Evolutionary conservation across 2,329 filamentous ascomycete genomes (phyloP), one percentile per base, ranked within the genome.

Genomic region (Alternaria panax): DNA sequence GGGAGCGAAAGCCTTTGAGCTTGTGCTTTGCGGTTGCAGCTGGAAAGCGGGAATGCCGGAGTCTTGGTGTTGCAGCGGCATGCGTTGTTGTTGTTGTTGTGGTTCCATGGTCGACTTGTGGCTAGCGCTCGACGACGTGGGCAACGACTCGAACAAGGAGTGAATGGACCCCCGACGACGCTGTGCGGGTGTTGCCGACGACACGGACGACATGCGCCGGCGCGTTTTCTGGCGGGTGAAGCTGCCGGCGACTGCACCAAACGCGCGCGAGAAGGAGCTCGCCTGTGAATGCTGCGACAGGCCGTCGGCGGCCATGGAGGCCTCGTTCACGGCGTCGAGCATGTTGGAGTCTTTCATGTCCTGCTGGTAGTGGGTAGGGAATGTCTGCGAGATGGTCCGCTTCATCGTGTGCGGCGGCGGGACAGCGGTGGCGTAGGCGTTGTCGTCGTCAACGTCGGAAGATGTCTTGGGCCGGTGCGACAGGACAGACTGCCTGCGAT

Each of bases 371-470:
- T 67, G 62, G 38, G 67, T 65, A 60, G 62, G 69, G 66, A 78
- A 78, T 28, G 75, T 77, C 69, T 79, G 76, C 57, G 73, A 76
- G 47, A 76, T 75, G 59, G 74, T 77, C 27, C 73, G 66, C 63
- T 78, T 78, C 75, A 78, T 76, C 57, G 65, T 66, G 57, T 68
- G 59, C 57, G 66, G 57, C 27, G 46, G 51, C 46, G 59, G 42
- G 42, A 67, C 59, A 48, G 68, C 53, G 51, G 69, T 24, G 9
- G 38, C 20, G 20, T 41, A 58, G 41, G 66, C 58, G 54, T 34
- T 66, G 54, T 60, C 30, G 55, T 78, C 70, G 75, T 79, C 75
- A 65, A 78, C 77, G 68, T 82, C 78, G 67, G 84, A 82, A 48
- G 75, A 77, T 20, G 76, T 78, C 66, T 77, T 78, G 45, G 76